Evolutionary conservation across 78 protist genomes (phyloP), one percentile per base, ranked within the genome.

Genomic region (Dictyostelium capitatum): DNA sequence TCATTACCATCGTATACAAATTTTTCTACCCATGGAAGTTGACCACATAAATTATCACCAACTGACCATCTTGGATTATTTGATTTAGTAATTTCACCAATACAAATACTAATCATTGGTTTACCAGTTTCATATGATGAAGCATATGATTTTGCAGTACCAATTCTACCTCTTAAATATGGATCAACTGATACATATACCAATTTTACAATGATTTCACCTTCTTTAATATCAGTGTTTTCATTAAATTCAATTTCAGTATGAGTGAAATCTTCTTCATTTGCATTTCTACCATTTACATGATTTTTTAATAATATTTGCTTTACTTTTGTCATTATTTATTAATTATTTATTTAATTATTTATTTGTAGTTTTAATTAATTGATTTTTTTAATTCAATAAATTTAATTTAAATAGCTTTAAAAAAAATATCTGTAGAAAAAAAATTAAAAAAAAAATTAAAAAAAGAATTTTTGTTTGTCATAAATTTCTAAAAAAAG

Each of bases 141-240:
- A 1, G 25, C 48, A 83, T 74, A 83, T n/a, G 59, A 41, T 32
- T 74, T 41, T 11, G 23, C 12, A 1, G 12, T 12, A 59, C 30
- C 30, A 80, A 87, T 87, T 50, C 84, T 48, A 32, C 83, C 84
- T 65, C 92, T 59, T 70, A 82, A 20, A 59, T 82, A 82, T 9
- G 89, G 89, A 32, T 82, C 89, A 17, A 64, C 23, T n/a, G 75
- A 57, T 11, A 82, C 28, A n/a, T 19, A 9, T n/a, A 57, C 37
- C 1, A 50, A 10, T 17, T 10, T 25, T 69, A 82, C 48, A 2
- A 82, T 11, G 8, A 82, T 32, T 72, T 82, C 50, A 50, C 46
- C 74, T 20, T 56, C 57, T 80, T 46, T n/a, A 25, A 79, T 28
- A 25, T 64, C 47, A 37, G 43, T 37, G 43, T 8, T 14, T 51